Percentiles rank a stretch among this genome's conserved stretches.
phyloP scores from a whole-genome alignment of 164 flowering plant genomes.

The Kalanchoe fedtschenkoi region DNA sequence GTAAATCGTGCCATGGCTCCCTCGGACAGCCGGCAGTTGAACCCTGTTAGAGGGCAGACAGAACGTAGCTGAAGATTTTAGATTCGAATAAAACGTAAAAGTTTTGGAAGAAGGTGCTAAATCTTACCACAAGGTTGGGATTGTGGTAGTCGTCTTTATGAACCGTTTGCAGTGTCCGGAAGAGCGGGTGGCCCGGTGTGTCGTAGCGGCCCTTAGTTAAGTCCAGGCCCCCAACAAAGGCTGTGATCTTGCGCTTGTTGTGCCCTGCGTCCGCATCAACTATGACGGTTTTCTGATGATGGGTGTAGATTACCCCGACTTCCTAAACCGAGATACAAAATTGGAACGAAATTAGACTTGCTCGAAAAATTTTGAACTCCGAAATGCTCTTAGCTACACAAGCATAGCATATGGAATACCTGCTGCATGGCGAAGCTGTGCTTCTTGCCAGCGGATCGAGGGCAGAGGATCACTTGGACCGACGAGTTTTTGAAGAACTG shows the following conservation, averaged over 20 bases:
- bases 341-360: neutral
- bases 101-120: neutral
- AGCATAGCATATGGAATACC: conserved; percentile 13
- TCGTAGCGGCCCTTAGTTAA: conserved; percentile 37
- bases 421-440: conserved; percentile 29
- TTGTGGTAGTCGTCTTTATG: conserved; percentile 35
- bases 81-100: neutral
- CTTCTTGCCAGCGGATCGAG: conserved; percentile 31
- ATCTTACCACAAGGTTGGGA: conserved; percentile 26
- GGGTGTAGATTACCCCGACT: conserved; percentile 38
- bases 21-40: conserved; percentile 28
- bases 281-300: conserved; percentile 42
- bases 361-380: neutral
- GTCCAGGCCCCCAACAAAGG: conserved; percentile 47
- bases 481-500: conserved; percentile 39
- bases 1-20: conserved; percentile 52
- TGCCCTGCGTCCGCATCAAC: conserved; percentile 45
- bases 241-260: conserved; percentile 25
- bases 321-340: conserved; percentile 19
- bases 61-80: neutral
- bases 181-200: conserved; percentile 27
- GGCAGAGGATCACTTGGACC: conserved; percentile 38
- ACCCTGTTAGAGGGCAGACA: conserved; percentile 14
- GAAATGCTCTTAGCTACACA: neutral
- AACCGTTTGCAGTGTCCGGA: conserved; percentile 19